Evolutionary conservation across 202 grass and related monocot genomes (phyloP), one percentile per base, ranked within the genome.

Genomic region (Musa balbisiana): DNA sequence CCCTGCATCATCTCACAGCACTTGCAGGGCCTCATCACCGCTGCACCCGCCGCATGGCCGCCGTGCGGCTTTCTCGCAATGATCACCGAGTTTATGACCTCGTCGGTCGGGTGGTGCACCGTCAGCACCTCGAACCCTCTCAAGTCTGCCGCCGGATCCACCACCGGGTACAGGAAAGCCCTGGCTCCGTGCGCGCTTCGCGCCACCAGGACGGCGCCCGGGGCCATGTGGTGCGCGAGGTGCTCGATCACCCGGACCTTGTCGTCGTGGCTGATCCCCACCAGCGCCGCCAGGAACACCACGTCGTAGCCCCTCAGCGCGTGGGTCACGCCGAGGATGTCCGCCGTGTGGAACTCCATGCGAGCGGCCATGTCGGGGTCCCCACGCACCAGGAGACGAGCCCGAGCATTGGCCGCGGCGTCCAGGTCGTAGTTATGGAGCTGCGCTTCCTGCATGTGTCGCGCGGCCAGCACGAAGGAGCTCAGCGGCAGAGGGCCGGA

Each of bases 81-180:
- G 79, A 97, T 83, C 51, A 97, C 90, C 1, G 93, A 93, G 80
- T 93, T 97, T 49, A 97, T 84, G 64, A 97, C 90, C 75, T 93
- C 93, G 26, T 86, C 90, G 3, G 72, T 66, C 0, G 90, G 93
- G 68, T 97, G 93, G 83, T 84, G 81, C 72, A 97, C 86, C 12
- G 88, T 69, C 20, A 87, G 20, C 55, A 91, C 81, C 49, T 93
- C 93, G 43, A 97, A 97, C 63, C 86, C 90, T 0, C 73, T 52
- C 29, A 97, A 78, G 67, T 89, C 88, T 27, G 89, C 81, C 0
- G 60, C 23, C 4, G 33, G 33, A 43, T 87, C 86, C 0, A 91
- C 93, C 66, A 97, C 87, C 0, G 90, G 93, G 62, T 97, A 97
- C 1, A 93, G 83, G 68, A 97, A 97, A 3, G 84, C 86, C 2